Evolutionary conservation across 2,329 filamentous ascomycete species (phyloP), one percentile per base, ranked within the genome.

Genomic region (Fusarium concolor): DNA sequence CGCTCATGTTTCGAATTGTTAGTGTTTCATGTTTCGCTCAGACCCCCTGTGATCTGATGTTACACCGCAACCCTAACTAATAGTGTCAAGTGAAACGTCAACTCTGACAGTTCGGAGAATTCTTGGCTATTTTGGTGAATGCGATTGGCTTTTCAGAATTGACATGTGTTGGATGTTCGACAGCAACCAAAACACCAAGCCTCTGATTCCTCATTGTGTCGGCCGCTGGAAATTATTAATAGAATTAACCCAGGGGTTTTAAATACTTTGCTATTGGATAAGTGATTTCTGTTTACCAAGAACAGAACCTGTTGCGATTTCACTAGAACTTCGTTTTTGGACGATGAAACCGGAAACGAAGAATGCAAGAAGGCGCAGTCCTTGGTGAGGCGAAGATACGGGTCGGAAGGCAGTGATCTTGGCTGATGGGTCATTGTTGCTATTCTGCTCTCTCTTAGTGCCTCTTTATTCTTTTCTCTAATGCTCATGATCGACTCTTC

Each of bases 1-100:
- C 2, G n/a, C 56, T 20, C 38, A 52, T 41, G 57, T 61, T 61
- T 61, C 38, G 47, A 60, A 42, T 43, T 33, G n/a, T n/a, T 38
- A 33, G 56, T 41, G 60, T 63, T 63, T 63, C 59, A 49, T 26
- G 60, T 50, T 63, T 63, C 43, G 58, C 60, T 63, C 60, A 47
- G 58, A 39, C 60, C 60, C 29, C 57, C 43, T n/a, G 14, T 3
- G 43, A 49, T 45, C 44, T 42, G 15, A 5, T 22, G 26, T 43
- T 20, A 15, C 56, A 42, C 22, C 14, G 28, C 8, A 20, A 42
- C 4, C 12, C n/a, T 22, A 29, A 9, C 14, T 39, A 47, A 38
- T 12, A 42, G 41, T 15, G 31, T 18, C 24, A 43, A 20, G 18
- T 45, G 38, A 63, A 63, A 63, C 60, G 7, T 14, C 6, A 1